Evolutionary conservation across 2,329 filamentous ascomycete species (phyloP), one percentile per base, ranked within the genome.

Genomic region (Lizonia empirigonia): DNA sequence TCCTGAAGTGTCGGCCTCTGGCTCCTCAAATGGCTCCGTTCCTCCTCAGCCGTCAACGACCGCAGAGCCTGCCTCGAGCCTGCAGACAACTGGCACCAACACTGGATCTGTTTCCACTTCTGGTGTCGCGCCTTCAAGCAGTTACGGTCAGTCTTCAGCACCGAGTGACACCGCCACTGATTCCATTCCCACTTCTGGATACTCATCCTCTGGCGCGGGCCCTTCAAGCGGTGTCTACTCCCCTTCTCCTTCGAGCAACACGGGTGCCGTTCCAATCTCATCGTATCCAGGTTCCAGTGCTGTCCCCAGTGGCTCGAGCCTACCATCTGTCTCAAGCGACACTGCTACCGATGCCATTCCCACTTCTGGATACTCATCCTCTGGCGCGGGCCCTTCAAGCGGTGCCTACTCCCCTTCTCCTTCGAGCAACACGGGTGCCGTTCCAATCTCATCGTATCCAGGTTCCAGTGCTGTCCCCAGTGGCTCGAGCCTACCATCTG

Each of bases 21-120:
- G 36, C 18, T 42, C 36, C 15, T 44, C 53, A 18, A 45, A 24
- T 40, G 36, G 20, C 32, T 44, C 42, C 27, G n/a, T 22, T 26
- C 29, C 54, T 44, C 50, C 47, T 10, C 55, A 49, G 38, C 48
- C 54, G 6, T 36, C 37, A 24, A 41, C 36, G 10, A 53, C 54
- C 29, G 41, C 18, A 12, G 19, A 49, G 8, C 41, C 53, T 36
- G 50, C 36, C 7, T 42, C 40, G 13, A 40, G 42, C 12, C 18
- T 39, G 23, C 39, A 44, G 12, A 23, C 19, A 5, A 32, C 44
- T 13, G 40, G 26, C 23, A 35, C 35, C 19, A 44, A 40, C 38
- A 50, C 53, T 27, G 46, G 26, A 19, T 41, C 26, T 26, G 29
- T 27, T 18, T 37, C 47, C 10, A 48, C 34, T 32, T 45, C 42